Evolutionary conservation across 306 rosid species (phyloP), one percentile per base, ranked within the genome.

Genomic region (Ziziphus jujuba): DNA sequence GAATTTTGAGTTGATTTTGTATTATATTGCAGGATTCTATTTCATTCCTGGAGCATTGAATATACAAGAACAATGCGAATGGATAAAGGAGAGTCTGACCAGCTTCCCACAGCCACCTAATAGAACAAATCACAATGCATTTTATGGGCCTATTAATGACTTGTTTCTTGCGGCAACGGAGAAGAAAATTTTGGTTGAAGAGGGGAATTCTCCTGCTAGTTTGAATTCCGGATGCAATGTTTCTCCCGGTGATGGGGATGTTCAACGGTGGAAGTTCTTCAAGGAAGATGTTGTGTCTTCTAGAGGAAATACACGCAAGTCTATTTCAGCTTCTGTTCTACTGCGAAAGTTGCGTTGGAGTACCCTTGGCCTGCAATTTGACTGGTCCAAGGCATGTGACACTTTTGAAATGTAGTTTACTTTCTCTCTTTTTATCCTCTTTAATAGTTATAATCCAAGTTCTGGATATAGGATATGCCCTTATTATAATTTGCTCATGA

Each of bases 311-410:
- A 36, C 77, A 5, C 35, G 89, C 82, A 90, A 77, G 78, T 84
- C 87, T 0, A 53, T 85, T 67, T 73, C 86, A 44, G 87, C 96
- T 63, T 57, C 90, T 65, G 71, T 71, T 66, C 85, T 90, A 11
- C 78, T 86, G 64, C 80, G 85, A 40, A 93, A 93, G 80, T 74
- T 90, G 80, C 91, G 99, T 31, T 90, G 99, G 99, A 93, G 97
- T 85, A 93, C 99, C 56, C 95, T 88, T 38, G 97, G 97, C 73
- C 72, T 88, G 73, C 97, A 93, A 71, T 93, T 86, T 77, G 91
- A 93, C 59, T 88, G 99, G 99, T 93, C 99, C 66, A 90, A 84
- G 77, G 98, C 91, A 80, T 44, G 72, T 72, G 70, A 64, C 56
- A 64, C n/a, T 35, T 22, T 31, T 21, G 8, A 22, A 22, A 31